phyloP scores from a whole-genome alignment of 2,329 filamentous ascomycete species.

The Penicillium sp. region DNA sequence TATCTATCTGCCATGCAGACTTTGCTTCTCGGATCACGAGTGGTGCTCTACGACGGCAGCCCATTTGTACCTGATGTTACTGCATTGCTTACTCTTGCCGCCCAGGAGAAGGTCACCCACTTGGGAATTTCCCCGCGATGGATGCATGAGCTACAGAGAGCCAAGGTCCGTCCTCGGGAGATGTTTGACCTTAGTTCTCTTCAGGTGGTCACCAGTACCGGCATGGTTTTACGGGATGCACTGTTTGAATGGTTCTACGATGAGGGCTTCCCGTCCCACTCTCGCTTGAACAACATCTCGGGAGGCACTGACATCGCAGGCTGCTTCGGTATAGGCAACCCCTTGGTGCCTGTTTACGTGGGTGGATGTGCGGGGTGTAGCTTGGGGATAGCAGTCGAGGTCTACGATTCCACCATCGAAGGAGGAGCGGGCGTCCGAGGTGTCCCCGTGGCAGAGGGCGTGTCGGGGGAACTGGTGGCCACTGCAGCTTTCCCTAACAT shows the following conservation, averaged over 20 bases:
- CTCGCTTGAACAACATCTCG: constrained; percentile 67
- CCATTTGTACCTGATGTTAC: constrained; percentile 69
- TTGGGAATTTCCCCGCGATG: constrained; percentile 74
- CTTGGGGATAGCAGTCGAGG: constrained; percentile 54
- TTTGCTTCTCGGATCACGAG: constrained; percentile 58
- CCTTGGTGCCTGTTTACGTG: constrained; percentile 62
- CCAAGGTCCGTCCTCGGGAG: constrained; percentile 59
- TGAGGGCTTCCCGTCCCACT: constrained; percentile 61
- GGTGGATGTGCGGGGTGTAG: constrained; percentile 55
- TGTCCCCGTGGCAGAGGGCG: constrained; percentile 57
- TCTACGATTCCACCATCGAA: constrained; percentile 54
- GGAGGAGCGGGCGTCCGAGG: constrained; percentile 39
- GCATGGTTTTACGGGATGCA: constrained; percentile 75
- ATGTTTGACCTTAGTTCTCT: constrained; percentile 62
- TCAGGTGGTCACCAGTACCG: constrained; percentile 64
- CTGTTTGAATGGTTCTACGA: constrained; percentile 79
- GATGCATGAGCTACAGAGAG: constrained; percentile 69
- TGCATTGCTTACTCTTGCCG: constrained; percentile 13
- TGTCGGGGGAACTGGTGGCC: constrained; percentile 72
- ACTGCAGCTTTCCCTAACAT: constrained; percentile 72
- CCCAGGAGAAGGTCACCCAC: constrained; percentile 55
- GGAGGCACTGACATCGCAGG: constrained; percentile 55
- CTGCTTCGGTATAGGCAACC: constrained; percentile 53
- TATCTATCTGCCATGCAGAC: constrained; percentile 63
- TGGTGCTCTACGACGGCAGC: constrained; percentile 74